Conservation (phyloP, 805 yeast genomes). For the Nakazawaea holstii region DNA sequence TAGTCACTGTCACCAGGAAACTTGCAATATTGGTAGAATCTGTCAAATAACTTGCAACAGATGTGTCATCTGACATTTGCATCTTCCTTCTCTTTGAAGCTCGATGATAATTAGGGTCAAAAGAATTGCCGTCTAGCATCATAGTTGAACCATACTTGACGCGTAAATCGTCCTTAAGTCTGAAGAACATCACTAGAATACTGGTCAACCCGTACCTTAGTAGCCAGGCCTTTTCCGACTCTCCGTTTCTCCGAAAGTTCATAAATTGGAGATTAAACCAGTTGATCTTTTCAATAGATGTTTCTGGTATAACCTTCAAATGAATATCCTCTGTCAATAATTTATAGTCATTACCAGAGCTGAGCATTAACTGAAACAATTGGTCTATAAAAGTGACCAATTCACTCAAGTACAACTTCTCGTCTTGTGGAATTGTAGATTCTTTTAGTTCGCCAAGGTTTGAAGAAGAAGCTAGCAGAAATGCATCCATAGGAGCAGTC, state of each 20-base stretch:
- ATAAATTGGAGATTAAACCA: slow-evolving; percentile 18
- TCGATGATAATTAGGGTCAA: neutral
- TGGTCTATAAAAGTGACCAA: slow-evolving; percentile 13
- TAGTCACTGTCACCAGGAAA: slow-evolving; percentile 18
- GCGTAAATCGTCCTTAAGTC: slow-evolving; percentile 14
- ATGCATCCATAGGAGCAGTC: neutral
- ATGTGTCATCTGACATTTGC: neutral
- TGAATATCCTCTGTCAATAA: slow-evolving; percentile 12
- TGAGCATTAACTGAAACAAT: slow-evolving; percentile 15
- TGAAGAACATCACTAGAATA: slow-evolving; percentile 27
- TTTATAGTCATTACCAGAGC: slow-evolving; percentile 10
- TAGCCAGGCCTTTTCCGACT: slow-evolving; percentile 33
- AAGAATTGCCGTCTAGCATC: neutral
- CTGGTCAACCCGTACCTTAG: slow-evolving; percentile 28
- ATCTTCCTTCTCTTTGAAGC: neutral
- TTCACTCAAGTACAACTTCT: slow-evolving; percentile 12
- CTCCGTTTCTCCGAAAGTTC: slow-evolving; percentile 5
- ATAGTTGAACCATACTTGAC: neutral
- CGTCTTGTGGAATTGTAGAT: neutral
- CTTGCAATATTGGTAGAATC: slow-evolving; percentile 22
- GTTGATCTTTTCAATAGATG: slow-evolving; percentile 1
- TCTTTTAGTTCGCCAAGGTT: neutral
- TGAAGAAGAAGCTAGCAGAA: slow-evolving; percentile 10
- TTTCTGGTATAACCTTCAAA: slow-evolving; percentile 13
- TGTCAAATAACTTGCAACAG: neutral